Base-by-base conservation (phyloP, 129 eudicot species). In the Flaveria brownii region DNA sequence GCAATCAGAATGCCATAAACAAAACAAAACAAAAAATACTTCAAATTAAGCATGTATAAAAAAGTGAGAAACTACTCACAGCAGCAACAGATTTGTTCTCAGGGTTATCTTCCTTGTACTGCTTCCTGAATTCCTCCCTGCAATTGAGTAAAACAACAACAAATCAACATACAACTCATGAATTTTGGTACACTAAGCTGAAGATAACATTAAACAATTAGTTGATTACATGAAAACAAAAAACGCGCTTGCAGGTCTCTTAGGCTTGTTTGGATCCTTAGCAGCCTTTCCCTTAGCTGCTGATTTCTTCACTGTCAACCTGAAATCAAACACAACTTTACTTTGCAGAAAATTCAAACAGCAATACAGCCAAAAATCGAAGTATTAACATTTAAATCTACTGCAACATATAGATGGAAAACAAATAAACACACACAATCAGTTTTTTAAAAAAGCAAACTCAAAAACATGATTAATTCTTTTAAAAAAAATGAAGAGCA, bases 251-350 rank as follows among this genome's bases (percentile, higher is more conserved):
- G 98, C 83, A 75, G 98, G 94, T 83, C 94, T 88, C 87, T 92
- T 92, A 5, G 98, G 96, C 82, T 86, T 92, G 94, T 92, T 92
- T 22, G 98, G 98, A 63, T 92, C 98, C 90, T 92, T 92, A 0
- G 70, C 87, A 8, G 86, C 81, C 72, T 92, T 86, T 25, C 73
- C 87, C 78, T 84, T 86, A 0, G 85, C 55, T 30, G 79, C 86
- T 65, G 74, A 43, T 72, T 86, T 89, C 82, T 85, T 92, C 85
- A 92, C 97, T 41, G 85, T 73, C 33, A 92, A 84, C 90, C 96
- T 92, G 72, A 17, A 75, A 10, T 57, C 23, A 56, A 70, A 39
- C 12, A 11, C 0, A 4, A 3, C 9, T 57, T 57, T 16, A 18
- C 10, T 20, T 57, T 2, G 0, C 3, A 57, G 33, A 6, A 55